phyloP scores from a whole-genome alignment of 805 yeast species.

The Isabelozyma heimii region DNA sequence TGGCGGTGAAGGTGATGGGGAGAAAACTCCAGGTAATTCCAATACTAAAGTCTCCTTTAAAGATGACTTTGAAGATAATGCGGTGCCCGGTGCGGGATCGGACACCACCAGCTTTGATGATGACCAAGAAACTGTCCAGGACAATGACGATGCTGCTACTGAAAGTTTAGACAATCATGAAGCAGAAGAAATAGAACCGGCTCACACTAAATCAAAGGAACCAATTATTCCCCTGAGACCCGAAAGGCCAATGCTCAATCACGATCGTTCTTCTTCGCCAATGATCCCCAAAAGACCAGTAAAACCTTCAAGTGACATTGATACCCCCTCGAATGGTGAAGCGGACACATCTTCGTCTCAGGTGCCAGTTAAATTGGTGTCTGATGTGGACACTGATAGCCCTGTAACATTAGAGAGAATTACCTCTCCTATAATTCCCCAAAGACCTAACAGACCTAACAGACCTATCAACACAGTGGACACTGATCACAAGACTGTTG shows the following conservation, averaged over 20 bases:
- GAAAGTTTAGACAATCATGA: neutral
- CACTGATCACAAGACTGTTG: neutral
- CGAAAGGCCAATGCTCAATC: too few species aligned
- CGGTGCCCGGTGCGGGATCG: constrained; percentile 4
- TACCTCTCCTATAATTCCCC: constrained; percentile 4
- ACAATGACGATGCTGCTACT: constrained; percentile 3
- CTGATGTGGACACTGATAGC: too few species aligned
- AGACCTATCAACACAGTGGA: neutral
- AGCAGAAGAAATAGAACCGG: neutral
- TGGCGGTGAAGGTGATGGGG: constrained; percentile 20
- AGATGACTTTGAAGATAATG: constrained; percentile 18
- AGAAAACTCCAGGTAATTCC: constrained; percentile 30
- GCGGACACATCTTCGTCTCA: too few species aligned
- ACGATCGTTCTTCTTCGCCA: neutral
- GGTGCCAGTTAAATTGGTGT: too few species aligned
- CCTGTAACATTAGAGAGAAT: neutral
- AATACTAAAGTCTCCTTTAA: constrained; percentile 27
- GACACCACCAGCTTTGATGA: constrained; percentile 26
- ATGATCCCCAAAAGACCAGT: neutral
- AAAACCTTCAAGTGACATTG: neutral
- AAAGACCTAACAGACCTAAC: constrained; percentile 6
- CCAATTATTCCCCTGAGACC: too few species aligned
- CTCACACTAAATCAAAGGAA: neutral
- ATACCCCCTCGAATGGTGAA: too few species aligned
- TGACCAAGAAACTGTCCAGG: constrained; percentile 30